phyloP scores from a whole-genome alignment of 495 filamentous ascomycete species.

The Bryoglossum gracile region DNA sequence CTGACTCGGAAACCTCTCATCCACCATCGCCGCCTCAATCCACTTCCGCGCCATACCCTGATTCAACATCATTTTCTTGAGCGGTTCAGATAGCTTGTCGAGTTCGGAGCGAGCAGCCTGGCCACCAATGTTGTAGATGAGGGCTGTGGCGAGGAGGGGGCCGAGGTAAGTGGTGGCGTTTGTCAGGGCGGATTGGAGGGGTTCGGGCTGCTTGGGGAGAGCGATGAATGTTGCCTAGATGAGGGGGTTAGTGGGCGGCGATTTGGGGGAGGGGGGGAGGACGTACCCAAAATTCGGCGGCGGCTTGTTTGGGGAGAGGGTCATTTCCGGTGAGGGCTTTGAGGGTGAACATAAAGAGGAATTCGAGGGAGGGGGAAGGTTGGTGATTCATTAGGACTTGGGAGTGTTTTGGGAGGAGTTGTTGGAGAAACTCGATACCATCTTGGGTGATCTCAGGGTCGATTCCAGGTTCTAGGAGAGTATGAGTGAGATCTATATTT shows the following conservation, averaged over 20 bases:
- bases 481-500: constrained; percentile 14
- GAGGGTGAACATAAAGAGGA: constrained; percentile 72
- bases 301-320: constrained; percentile 70
- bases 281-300: constrained; percentile 74
- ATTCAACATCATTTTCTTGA: constrained; percentile 65
- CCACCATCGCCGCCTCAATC: constrained; percentile 50
- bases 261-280: background rate
- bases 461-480: constrained; percentile 41
- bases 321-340: constrained; percentile 65
- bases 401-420: constrained; percentile 58
- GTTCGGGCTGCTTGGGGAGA: constrained; percentile 31
- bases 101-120: constrained; percentile 70
- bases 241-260: constrained; percentile 19
- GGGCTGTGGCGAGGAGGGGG: constrained; percentile 48
- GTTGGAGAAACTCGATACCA: constrained; percentile 63
- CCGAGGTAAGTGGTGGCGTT: constrained; percentile 50
- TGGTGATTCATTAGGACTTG: constrained; percentile 46
- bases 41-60: constrained; percentile 54
- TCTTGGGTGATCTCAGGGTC: constrained; percentile 79
- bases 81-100: constrained; percentile 64
- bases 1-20: constrained; percentile 50
- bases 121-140: constrained; percentile 67
- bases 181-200: constrained; percentile 41
- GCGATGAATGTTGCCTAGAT: constrained; percentile 40
- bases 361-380: constrained; percentile 46